Percentiles rank a stretch among this genome's conserved stretches.
phyloP scores from a whole-genome alignment of 768 basidiomycete species.

The Nidularia sp. region DNA sequence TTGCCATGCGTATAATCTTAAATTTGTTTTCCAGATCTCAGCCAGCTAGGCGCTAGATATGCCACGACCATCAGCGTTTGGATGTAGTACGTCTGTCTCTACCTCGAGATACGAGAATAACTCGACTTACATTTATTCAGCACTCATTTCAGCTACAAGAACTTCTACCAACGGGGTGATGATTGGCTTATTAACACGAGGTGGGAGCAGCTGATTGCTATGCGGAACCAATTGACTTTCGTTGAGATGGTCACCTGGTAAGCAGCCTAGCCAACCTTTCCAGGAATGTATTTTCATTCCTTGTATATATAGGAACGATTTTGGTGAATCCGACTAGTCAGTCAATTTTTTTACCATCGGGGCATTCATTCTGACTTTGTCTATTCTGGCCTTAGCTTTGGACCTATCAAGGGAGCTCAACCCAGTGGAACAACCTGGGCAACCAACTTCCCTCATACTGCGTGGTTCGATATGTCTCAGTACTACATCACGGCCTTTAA shows the following conservation, averaged over 20 bases:
- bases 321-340: constrained; percentile 71
- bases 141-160: constrained; percentile 55
- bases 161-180: constrained; percentile 62
- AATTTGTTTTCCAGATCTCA: constrained; percentile 26
- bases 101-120: background rate
- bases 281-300: background rate
- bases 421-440: constrained; percentile 41
- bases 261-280: constrained; percentile 1
- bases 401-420: constrained; percentile 51
- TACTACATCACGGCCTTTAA: constrained; percentile 70
- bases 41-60: constrained; percentile 37
- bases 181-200: constrained; percentile 64
- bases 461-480: constrained; percentile 59
- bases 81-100: constrained; percentile 33
- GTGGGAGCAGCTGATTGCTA: constrained; percentile 65
- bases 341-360: constrained; percentile 3
- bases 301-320: constrained; percentile 53
- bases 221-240: constrained; percentile 49
- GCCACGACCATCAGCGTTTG: constrained; percentile 43
- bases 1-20: background rate
- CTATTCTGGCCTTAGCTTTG: constrained; percentile 29
- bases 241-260: constrained; percentile 72
- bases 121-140: constrained; percentile 19
- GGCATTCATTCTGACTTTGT: background rate
- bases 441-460: constrained; percentile 38